Evolutionary conservation across 2,329 filamentous ascomycete genomes (phyloP).

Genomic region (Ascochyta fabae): DNA sequence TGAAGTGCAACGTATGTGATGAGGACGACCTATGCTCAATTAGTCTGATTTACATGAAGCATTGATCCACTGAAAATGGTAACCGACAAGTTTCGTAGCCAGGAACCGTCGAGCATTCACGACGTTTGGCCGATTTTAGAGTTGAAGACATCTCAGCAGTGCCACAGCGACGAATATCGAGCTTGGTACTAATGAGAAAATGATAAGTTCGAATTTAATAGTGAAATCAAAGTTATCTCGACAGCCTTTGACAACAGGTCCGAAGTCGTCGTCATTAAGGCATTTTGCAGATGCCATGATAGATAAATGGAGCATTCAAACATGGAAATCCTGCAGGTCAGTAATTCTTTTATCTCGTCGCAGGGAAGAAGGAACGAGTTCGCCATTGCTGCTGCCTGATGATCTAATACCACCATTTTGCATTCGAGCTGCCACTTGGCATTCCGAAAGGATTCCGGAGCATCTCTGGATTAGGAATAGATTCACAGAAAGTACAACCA

Average conservation of each 20-base stretch:
- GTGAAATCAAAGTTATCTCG: slow-evolving; percentile 36
- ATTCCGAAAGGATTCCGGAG: too few relatives aligned
- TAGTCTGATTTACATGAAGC: background rate
- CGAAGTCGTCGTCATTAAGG: slow-evolving; percentile 3
- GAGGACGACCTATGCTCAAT: slow-evolving; percentile 22
- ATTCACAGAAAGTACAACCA: too few relatives aligned
- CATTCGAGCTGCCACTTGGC: too few relatives aligned
- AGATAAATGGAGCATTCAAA: background rate
- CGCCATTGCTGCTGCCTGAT: too few relatives aligned
- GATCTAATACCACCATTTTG: too few relatives aligned
- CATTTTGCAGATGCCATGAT: background rate
- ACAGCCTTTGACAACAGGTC: background rate
- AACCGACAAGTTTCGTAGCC: slow-evolving; percentile 10
- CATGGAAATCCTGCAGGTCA: too few relatives aligned
- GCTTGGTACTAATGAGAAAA: slow-evolving; percentile 40
- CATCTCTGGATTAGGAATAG: too few relatives aligned
- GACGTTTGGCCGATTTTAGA: slow-evolving; percentile 11
- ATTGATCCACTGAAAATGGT: background rate
- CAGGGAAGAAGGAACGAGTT: too few relatives aligned
- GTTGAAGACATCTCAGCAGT: slow-evolving; percentile 37
- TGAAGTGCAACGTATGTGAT: slow-evolving; percentile 27
- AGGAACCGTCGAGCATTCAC: background rate
- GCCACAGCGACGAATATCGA: slow-evolving; percentile 39
- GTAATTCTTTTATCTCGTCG: too few relatives aligned
- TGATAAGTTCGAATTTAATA: slow-evolving; percentile 44